Evolutionary conservation across 129 eudicot genomes (phyloP).

Genomic region (Saussurea involucrata): DNA sequence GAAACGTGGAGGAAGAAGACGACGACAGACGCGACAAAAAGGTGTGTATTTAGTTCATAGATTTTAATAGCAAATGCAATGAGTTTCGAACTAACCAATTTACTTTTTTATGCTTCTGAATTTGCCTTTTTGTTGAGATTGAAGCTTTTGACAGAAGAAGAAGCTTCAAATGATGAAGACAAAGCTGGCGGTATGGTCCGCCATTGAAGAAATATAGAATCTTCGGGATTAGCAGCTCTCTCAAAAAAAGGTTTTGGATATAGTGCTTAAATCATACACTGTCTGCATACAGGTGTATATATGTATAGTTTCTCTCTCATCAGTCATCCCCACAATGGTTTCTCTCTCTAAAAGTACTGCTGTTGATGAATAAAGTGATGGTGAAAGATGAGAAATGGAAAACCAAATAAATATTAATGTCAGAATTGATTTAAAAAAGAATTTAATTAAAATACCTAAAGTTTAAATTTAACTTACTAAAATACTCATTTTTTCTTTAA

Average conservation of each 20-base stretch:
- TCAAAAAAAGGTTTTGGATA: neutral
- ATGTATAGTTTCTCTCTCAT: neutral
- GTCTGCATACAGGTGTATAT: conserved; percentile 4
- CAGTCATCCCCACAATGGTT: neutral
- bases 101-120: neutral
- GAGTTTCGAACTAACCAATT: conserved; percentile 16
- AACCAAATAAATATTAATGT: neutral
- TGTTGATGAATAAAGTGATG: conserved; percentile 18
- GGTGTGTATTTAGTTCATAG: neutral
- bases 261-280: conserved; percentile 6
- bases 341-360: conserved; percentile 10
- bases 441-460: too few relatives aligned
- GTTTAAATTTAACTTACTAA: too few relatives aligned
- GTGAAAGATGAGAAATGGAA: conserved; percentile 9
- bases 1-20: conserved; percentile 19
- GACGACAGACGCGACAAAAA: conserved; percentile 30
- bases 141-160: conserved; percentile 10
- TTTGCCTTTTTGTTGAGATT: conserved; percentile 10
- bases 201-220: conserved; percentile 29
- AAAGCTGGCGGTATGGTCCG: conserved; percentile 19
- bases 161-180: conserved; percentile 7
- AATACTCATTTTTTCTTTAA: too few relatives aligned
- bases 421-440: neutral
- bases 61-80: conserved; percentile 1
- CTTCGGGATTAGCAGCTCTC: conserved; percentile 30